Evolutionary conservation across 1,139 yeast genomes (phyloP).

Genomic region (Blastobotrys serpentis): DNA sequence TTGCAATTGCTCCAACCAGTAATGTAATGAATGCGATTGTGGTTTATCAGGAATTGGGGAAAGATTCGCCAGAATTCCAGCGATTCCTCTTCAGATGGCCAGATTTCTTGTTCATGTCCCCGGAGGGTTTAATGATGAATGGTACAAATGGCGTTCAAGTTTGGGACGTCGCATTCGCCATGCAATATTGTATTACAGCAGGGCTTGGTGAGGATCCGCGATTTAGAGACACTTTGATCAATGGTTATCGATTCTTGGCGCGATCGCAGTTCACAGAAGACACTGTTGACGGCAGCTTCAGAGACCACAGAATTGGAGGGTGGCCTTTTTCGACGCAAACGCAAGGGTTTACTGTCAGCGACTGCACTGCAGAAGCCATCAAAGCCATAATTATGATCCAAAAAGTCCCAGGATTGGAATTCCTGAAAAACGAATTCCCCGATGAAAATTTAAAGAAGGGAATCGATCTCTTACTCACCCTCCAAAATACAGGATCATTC

Average conservation of each 20-base stretch:
- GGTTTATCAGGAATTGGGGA: conserved; percentile 66
- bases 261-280: conserved; percentile 84
- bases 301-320: conserved; percentile 87
- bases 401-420: conserved; percentile 55
- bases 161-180: conserved; percentile 93
- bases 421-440: conserved; percentile 51
- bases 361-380: conserved; percentile 94
- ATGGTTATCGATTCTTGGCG: conserved; percentile 68
- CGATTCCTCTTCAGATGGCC: conserved; percentile 60
- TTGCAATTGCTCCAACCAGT: conserved; percentile 93
- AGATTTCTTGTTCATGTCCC: conserved; percentile 80
- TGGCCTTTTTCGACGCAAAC: conserved; percentile 97
- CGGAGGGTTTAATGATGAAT: conserved; percentile 89
- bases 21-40: conserved; percentile 82
- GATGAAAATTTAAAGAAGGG: conserved; percentile 60
- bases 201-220: conserved; percentile 73
- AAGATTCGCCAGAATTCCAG: conserved; percentile 58
- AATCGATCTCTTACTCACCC: conserved; percentile 62
- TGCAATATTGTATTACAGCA: conserved; percentile 78
- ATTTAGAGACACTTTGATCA: conserved; percentile 59
- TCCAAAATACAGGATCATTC: conserved; percentile 75
- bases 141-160: conserved; percentile 98
- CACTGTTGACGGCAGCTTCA: conserved; percentile 71
- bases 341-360: conserved; percentile 97
- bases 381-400: conserved; percentile 93